Evolutionary conservation across 2,329 filamentous ascomycete genomes (phyloP).

Genomic region (Zalaria obscura): DNA sequence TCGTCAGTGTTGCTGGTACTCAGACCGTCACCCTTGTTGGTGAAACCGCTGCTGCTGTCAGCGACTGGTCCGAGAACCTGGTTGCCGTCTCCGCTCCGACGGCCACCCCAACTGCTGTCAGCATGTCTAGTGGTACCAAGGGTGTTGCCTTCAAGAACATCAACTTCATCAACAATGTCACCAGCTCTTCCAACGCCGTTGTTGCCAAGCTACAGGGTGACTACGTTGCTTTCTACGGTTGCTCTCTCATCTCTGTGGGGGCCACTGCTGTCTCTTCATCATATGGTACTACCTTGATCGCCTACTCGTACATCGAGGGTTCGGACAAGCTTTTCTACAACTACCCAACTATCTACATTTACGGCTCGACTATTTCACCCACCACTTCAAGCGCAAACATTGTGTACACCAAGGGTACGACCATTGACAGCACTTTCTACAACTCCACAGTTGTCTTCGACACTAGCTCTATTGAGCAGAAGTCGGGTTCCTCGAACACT

Average conservation of each 20-base stretch:
- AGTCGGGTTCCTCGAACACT: constrained; percentile 13
- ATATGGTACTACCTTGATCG: constrained; percentile 23
- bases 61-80: constrained; percentile 23
- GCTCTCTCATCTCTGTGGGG: constrained; percentile 27
- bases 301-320: constrained; percentile 31
- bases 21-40: constrained; percentile 29
- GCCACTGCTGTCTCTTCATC: constrained; percentile 14
- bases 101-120: constrained; percentile 14
- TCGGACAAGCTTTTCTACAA: constrained; percentile 28
- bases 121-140: constrained; percentile 16
- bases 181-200: constrained; percentile 10
- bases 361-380: constrained; percentile 27
- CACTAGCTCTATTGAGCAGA: constrained; percentile 6
- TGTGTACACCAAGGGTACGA: constrained; percentile 7
- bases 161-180: constrained; percentile 23
- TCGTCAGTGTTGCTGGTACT: constrained; percentile 25
- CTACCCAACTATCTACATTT: constrained; percentile 28
- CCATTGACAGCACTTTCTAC: constrained; percentile 6
- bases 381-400: constrained; percentile 20
- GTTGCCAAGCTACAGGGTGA: constrained; percentile 21
- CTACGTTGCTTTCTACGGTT: constrained; percentile 31
- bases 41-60: constrained; percentile 7
- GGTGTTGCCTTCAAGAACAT: constrained; percentile 24
- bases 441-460: constrained; percentile 9
- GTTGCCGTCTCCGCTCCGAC: constrained; percentile 17